Evolutionary conservation across 2,329 filamentous ascomycete genomes (phyloP).

Genomic region (Fusarium euwallaceae): DNA sequence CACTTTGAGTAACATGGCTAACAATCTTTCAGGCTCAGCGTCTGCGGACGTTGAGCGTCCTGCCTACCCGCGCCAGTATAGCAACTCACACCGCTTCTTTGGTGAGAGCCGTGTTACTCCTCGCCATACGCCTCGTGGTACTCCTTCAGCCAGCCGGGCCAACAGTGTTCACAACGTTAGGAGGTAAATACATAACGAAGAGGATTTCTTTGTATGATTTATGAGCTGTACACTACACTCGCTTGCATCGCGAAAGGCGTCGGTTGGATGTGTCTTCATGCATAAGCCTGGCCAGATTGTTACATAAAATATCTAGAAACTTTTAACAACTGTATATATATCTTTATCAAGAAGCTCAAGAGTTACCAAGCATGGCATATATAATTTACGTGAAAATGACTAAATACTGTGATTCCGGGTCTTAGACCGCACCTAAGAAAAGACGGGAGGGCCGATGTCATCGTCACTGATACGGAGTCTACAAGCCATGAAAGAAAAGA

Average conservation of each 20-base stretch:
- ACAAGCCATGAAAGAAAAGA: too few species aligned
- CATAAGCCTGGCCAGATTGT: not conserved
- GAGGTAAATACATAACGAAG: not conserved
- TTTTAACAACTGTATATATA: not conserved
- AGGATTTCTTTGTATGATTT: not conserved
- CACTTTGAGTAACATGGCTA: not conserved
- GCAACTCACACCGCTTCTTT: constrained; percentile 58
- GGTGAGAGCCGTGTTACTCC: constrained; percentile 58
- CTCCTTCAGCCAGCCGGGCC: constrained; percentile 52
- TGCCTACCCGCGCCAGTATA: constrained; percentile 48
- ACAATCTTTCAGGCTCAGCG: constrained; percentile 40
- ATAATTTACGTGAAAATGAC: not conserved
- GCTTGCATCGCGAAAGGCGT: not conserved
- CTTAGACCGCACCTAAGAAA: not conserved
- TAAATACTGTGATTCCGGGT: not conserved
- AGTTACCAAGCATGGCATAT: not conserved
- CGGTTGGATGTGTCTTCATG: not conserved
- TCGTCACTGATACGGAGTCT: too few species aligned
- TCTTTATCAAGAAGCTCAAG: not conserved
- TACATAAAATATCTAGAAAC: not conserved
- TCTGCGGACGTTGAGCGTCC: constrained; percentile 28
- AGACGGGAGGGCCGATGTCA: too few species aligned
- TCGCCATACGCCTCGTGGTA: constrained; percentile 53
- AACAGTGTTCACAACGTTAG: constrained; percentile 14
- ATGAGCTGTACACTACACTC: not conserved